phyloP scores from a whole-genome alignment of 192 early-diverging fungal species.

The Powellomyces hirtus region DNA sequence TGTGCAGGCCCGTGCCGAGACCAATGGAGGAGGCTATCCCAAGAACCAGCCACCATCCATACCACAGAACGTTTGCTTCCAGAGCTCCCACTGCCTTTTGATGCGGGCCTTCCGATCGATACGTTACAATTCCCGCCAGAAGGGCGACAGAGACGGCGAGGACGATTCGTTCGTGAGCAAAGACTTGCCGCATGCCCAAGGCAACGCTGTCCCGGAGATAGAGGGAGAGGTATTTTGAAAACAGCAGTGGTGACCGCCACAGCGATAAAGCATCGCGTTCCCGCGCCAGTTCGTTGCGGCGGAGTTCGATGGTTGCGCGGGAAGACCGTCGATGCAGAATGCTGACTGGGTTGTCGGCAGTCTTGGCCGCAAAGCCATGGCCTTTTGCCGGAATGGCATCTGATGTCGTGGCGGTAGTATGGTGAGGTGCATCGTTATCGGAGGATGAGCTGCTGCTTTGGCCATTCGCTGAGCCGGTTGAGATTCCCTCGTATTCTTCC shows the following conservation, averaged over 20 bases:
- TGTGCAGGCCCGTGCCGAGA: constrained; percentile 90
- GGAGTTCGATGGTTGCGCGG: constrained; percentile 9
- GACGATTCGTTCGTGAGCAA: constrained; percentile 8
- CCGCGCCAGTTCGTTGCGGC: constrained; percentile 12
- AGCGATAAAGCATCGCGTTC: constrained; percentile 20
- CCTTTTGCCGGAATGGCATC: background rate
- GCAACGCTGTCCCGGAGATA: constrained; percentile 17
- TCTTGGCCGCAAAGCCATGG: background rate
- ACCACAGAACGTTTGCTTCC: constrained; percentile 73
- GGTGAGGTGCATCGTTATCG: background rate
- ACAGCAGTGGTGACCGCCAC: constrained; percentile 34
- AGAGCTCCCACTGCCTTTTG: constrained; percentile 46
- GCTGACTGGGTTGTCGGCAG: background rate
- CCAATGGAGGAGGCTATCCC: constrained; percentile 90
- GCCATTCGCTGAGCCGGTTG: background rate
- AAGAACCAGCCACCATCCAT: constrained; percentile 83
- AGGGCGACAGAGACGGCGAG: background rate
- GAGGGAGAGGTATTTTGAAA: constrained; percentile 33
- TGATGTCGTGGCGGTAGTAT: background rate
- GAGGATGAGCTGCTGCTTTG: no score
- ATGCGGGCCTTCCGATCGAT: constrained; percentile 58
- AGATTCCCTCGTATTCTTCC: constrained; percentile 13
- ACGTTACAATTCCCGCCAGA: constrained; percentile 28
- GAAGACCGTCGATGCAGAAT: constrained; percentile 13
- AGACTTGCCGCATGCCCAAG: constrained; percentile 7